A percentile compares a stretch with the other conserved stretches of the same genome.
phyloP scores from a whole-genome alignment of 1,139 yeast genomes.

The Protomyces macrosporus region DNA sequence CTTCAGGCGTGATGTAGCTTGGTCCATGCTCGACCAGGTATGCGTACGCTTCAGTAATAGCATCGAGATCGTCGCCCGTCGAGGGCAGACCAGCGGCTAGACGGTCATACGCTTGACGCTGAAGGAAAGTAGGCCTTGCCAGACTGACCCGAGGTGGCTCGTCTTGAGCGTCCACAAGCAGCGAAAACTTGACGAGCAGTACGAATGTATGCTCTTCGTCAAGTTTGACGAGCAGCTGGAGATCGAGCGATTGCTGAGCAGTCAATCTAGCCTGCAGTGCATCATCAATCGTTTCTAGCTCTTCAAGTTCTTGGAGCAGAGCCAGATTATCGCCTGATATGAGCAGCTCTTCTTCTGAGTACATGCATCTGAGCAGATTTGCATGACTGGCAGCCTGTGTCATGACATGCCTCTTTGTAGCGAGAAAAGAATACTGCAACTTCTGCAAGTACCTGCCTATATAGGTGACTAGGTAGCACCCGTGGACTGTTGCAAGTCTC shows the following conservation, averaged over 20 bases:
- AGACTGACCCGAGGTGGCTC: background rate
- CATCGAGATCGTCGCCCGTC: background rate
- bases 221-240: background rate
- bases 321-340: background rate
- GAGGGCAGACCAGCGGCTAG: conserved; percentile 1
- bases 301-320: background rate
- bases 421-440: too few relatives aligned
- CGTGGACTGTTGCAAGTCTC: too few relatives aligned
- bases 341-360: background rate
- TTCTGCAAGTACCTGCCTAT: too few relatives aligned
- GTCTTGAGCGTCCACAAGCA: background rate
- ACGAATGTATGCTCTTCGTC: background rate
- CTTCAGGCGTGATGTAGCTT: background rate
- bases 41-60: background rate
- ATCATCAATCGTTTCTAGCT: background rate
- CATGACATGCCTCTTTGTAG: background rate
- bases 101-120: background rate
- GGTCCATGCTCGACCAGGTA: background rate
- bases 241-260: background rate
- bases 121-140: conserved; percentile 1
- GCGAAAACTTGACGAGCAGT: background rate
- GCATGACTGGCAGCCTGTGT: background rate
- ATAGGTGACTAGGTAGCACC: too few relatives aligned
- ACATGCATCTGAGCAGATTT: background rate
- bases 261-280: background rate